Base-by-base conservation (phyloP, 148 eudicot genomes). In the Salicornia ramosissima region DNA sequence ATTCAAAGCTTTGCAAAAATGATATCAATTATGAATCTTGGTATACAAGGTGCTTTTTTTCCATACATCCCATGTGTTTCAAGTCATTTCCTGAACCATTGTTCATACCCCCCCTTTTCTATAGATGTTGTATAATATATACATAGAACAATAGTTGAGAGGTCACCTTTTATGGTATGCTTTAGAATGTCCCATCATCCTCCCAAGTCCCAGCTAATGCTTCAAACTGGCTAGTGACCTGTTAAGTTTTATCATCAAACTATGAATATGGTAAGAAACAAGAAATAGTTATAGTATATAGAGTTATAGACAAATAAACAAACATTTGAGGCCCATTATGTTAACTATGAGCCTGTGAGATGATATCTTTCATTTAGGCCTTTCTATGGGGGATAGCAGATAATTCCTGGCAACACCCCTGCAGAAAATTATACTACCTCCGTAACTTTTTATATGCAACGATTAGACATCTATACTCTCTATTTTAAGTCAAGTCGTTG, bases 51-150 rank as follows among this genome's bases (percentile, higher is more conserved):
- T 21, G 42, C 76, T 72, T 72, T 77, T 72, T 72, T 77, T 72
- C 40, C 43, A 72, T 29, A 71, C 76, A 72, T 65, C 71, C 73
- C 80, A 77, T 77, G 80, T 77, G 80, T 67, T 60, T 26, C n/a
- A 57, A 66, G 75, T 77, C 75, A 71, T 51, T 66, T 71, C 76
- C 29, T 40, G 80, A 60, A 72, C 73, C 61, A 72, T 65, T 65
- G 34, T 72, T 67, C 80, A 67, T 72, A 52, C 72, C 76, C 45
- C 76, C 45, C 75, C 72, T 54, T 56, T 53, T 58, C 80, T 77
- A 77, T 61, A 42, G 43, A 77, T 62, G 64, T 60, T 67, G 47
- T 61, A 50, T 60, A 61, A 72, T 67, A 53, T 68, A 72, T 67
- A 53, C 72, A 72, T 22, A 29, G 65, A 72, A 58, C 58, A 77